Base-by-base conservation (phyloP, 257 asterid species). In the Scutellaria barbata region DNA sequence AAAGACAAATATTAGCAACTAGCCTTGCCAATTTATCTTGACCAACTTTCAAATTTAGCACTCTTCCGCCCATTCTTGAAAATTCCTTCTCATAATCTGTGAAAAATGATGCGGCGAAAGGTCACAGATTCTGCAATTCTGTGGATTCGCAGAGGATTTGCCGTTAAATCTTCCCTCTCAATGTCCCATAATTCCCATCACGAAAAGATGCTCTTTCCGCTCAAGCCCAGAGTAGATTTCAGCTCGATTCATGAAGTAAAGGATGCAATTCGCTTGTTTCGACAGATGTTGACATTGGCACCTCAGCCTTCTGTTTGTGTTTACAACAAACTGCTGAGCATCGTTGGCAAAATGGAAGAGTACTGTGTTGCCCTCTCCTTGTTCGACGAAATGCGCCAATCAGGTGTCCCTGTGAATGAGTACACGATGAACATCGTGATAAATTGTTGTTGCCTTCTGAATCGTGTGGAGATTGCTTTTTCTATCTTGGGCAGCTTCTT, bases 251-350 rank as follows among this genome's bases (percentile, higher is more conserved):
- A 33, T 6, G 20, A 22, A n/a, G n/a, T 74, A 8, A 63, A 74
- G 10, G 81, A 77, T 62, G 80, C 84, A 5, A 13, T 78, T 55
- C 16, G 10, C 37, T 58, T 80, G 35, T 66, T 76, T 25, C 72
- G 74, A 7, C 66, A 46, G 8, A 59, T 84, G 81, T 35, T 71
- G 62, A 25, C 5, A 3, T 47, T 47, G 53, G 16, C 63, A 37
- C 82, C 84, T 8, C n/a, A 46, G 55, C 86, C 86, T 64, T 74
- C 82, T 5, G 78, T 67, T 18, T 35, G 55, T 9, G 79, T 72
- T 9, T 83, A 66, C 25, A 65, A 55, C 45, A 81, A 80, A 60
- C 56, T 83, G 40, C 50, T 80, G 7, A 67, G 59, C 10, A 13
- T 14, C 10, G 16, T 76, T 6, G 82, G 71, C 12, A 75, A 75